Conservation (phyloP, 2,329 filamentous ascomycete species). For the Aspergillus bombycis region DNA sequence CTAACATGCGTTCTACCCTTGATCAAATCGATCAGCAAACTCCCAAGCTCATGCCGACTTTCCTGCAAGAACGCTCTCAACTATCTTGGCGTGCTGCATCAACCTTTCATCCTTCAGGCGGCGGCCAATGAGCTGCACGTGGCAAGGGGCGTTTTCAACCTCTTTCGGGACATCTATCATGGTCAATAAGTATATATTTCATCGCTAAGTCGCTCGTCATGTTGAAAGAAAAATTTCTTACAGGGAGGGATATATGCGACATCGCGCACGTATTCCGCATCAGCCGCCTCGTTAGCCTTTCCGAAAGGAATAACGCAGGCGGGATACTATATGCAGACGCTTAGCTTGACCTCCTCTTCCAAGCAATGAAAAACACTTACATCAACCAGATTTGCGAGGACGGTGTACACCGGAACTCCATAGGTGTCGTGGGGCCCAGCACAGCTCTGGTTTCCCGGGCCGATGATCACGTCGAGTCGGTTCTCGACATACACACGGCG, state of each 20-base stretch:
- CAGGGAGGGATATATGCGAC: slow-evolving; percentile 25
- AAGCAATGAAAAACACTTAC: slow-evolving; percentile 15
- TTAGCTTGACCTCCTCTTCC: not conserved
- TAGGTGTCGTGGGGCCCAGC: slow-evolving; percentile 27
- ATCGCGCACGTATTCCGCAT: slow-evolving; percentile 24
- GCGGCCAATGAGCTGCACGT: slow-evolving; percentile 28
- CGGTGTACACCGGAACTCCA: slow-evolving; percentile 25
- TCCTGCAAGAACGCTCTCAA: slow-evolving; percentile 16
- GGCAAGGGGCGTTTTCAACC: slow-evolving; percentile 27
- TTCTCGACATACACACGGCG: slow-evolving; percentile 23
- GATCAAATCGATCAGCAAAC: not conserved
- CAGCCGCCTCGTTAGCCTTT: slow-evolving; percentile 16
- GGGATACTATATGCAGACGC: slow-evolving; percentile 19
- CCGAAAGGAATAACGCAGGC: slow-evolving; percentile 27
- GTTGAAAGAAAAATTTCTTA: slow-evolving; percentile 11
- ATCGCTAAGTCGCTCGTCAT: no score
- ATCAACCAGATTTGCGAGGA: slow-evolving; percentile 27
- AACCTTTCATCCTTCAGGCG: slow-evolving; percentile 27
- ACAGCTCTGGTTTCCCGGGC: slow-evolving; percentile 26
- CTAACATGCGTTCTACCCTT: not conserved
- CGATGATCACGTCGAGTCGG: slow-evolving; percentile 26
- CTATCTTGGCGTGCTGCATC: slow-evolving; percentile 20
- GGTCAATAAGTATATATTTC: not conserved
- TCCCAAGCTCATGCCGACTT: not conserved
- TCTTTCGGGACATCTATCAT: slow-evolving; percentile 20